phyloP scores from a whole-genome alignment of 768 basidiomycete genomes.

The Rhodosporidiobolus sp. region DNA sequence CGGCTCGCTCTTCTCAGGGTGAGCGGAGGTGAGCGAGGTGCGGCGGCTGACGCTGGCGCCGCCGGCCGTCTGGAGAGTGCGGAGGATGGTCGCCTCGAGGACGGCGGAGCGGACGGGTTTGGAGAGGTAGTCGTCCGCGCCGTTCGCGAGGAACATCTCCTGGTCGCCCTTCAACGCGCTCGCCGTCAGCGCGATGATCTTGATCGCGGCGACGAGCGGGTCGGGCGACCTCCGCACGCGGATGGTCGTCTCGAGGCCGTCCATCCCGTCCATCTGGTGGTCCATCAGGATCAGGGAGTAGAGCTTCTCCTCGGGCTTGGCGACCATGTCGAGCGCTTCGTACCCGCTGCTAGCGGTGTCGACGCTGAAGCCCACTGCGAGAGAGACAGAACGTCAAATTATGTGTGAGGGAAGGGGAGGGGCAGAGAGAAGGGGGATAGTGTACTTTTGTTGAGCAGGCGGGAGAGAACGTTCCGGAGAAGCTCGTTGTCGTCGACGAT shows the following conservation, averaged over 20 bases:
- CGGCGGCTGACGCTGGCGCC: not conserved
- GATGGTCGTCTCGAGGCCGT: conserved; percentile 32
- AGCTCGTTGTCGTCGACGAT: conserved; percentile 42
- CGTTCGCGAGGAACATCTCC: conserved; percentile 22
- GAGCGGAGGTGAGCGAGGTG: too few species aligned
- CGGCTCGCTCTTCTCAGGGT: not conserved
- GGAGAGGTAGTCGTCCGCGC: conserved; percentile 30
- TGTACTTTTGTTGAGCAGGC: conserved; percentile 30
- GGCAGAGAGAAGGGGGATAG: not conserved
- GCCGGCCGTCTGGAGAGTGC: conserved; percentile 5
- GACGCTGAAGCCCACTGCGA: conserved; percentile 35
- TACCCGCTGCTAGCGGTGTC: conserved; percentile 24
- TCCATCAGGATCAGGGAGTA: conserved; percentile 36
- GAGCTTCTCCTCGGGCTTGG: not conserved
- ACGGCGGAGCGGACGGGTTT: conserved; percentile 32
- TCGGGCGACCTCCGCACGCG: conserved; percentile 16
- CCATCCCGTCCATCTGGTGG: conserved; percentile 25
- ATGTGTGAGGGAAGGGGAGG: too few species aligned
- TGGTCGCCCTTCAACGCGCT: conserved; percentile 31
- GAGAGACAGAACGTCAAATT: not conserved
- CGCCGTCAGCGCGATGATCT: conserved; percentile 32
- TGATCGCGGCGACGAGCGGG: conserved; percentile 8
- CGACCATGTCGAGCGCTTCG: conserved; percentile 33
- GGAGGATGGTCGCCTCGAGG: conserved; percentile 24
- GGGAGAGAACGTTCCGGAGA: conserved; percentile 25